Evolutionary conservation across 805 yeast species (phyloP), one percentile per base, ranked within the genome.

Genomic region (Barnettozyma pratensis): DNA sequence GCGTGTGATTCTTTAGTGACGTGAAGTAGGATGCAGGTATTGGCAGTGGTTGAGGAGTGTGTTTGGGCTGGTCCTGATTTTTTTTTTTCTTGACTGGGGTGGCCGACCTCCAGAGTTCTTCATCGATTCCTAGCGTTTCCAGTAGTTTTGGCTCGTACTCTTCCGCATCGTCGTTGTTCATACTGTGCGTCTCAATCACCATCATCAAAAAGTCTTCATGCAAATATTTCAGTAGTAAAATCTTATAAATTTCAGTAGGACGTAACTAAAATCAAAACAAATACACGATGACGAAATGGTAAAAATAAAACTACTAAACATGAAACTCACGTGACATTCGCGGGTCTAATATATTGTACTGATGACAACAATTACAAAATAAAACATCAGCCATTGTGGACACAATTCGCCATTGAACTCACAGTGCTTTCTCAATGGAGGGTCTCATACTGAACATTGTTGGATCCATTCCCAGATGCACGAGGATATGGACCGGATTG

Each of bases 361-460:
- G 19, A 19, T 19, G 19, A 19, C 19, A 19, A 19, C 19, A 3
- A 19, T 19, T 19, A 19, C 19, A 19, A 19, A 19, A 19, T 19
- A 19, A 19, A 19, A 19, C 19, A 19, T 3, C 19, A 19, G 19
- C 19, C 19, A 3, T 14, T 25, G 2, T 25, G 3, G 26, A 37
- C 39, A 37, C 10, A 36, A 36, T n/a, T 14, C 4, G 26, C 8
- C 2, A 27, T 19, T 19, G 19, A 19, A 19, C 19, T 19, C 19
- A 19, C 19, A 19, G 19, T 19, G 19, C 19, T 19, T 19, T 19
- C 19, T 7, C 34, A 31, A 60, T 60, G 64, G 64, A 60, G 12
- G 51, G 60, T 25, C 50, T 58, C 14, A 48, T 51, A 2, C 19
- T 56, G 27, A 54, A 57, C 7, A 52, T 56, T 55, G 45, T 48